These are phyloP conservation scores for Pyrenochaeta sp. DNA, from an alignment of 2,329 filamentous ascomycete genomes.

Conservation along the genomic window DNA sequence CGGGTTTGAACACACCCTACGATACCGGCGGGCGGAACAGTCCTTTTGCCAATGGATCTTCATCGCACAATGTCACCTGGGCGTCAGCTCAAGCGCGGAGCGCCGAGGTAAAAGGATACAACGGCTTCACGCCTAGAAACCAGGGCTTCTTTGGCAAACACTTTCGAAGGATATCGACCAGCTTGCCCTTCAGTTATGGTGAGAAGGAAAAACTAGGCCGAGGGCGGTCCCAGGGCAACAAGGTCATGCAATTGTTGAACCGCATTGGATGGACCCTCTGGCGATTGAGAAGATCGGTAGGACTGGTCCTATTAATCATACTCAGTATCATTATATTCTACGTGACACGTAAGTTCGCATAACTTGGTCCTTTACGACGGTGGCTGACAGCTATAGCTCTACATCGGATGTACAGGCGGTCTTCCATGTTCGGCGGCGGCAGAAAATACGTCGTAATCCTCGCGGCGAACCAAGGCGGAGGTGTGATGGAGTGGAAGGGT, in stretches of 20 bases:
- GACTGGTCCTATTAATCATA: conserved; percentile 68
- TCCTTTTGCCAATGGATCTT: conserved; percentile 63
- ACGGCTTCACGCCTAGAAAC: conserved; percentile 81
- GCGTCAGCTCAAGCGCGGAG: conserved; percentile 82
- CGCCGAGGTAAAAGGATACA: conserved; percentile 75
- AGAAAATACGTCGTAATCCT: conserved; percentile 93
- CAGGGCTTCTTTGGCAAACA: conserved; percentile 88
- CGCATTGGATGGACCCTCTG: conserved; percentile 64
- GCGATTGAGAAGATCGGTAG: conserved; percentile 70
- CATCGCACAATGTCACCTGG: conserved; percentile 73
- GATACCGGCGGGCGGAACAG: conserved; percentile 72
- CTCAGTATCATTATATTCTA: conserved; percentile 73
- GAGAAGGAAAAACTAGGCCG: conserved; percentile 81
- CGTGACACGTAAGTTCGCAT: conserved; percentile 73
- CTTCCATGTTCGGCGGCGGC: conserved; percentile 80
- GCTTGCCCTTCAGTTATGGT: conserved; percentile 73
- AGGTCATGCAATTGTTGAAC: conserved; percentile 44
- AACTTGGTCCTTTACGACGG: not conserved
- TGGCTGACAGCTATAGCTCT: conserved; percentile 57
- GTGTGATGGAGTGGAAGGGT: conserved; percentile 99
- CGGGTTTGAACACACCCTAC: conserved; percentile 74
- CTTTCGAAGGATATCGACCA: conserved; percentile 80
- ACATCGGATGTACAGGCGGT: conserved; percentile 71
- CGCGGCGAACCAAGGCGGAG: conserved; percentile 91
- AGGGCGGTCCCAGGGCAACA: conserved; percentile 56